A percentile compares a stretch with the other conserved stretches of the same genome.
These are phyloP conservation scores for Ramularia endophylla DNA, from an alignment of 2,329 filamentous ascomycete genomes.

Conservation along the genomic window DNA sequence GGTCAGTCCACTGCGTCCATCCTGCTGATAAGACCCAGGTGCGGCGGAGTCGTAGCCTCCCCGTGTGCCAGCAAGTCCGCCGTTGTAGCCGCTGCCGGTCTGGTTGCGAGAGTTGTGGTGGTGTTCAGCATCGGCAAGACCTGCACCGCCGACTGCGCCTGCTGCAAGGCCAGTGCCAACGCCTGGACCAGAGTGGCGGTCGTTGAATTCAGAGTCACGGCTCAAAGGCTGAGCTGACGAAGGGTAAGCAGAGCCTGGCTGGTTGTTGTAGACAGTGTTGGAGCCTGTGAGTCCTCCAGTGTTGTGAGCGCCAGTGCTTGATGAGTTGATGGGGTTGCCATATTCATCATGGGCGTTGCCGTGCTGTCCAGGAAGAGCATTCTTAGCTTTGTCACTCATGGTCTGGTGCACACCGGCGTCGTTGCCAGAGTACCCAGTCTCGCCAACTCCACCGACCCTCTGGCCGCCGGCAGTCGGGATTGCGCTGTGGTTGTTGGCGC, in stretches of 20 bases:
- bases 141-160: constrained; percentile 7
- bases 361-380: constrained; percentile 8
- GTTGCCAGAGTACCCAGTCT: constrained; percentile 5
- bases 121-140: constrained; percentile 6
- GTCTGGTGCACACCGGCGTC: constrained; percentile 8
- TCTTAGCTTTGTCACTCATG: constrained; percentile 5
- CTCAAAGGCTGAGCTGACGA: constrained; percentile 9
- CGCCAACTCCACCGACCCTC: constrained; percentile 13
- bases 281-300: constrained; percentile 4
- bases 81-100: background rate
- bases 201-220: constrained; percentile 10
- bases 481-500: constrained; percentile 20
- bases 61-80: constrained; percentile 3
- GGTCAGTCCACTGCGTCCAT: background rate
- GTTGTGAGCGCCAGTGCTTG: constrained; percentile 1
- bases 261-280: constrained; percentile 1
- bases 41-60: background rate
- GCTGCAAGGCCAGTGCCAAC: constrained; percentile 5
- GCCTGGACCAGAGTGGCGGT: constrained; percentile 11
- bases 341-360: constrained; percentile 8
- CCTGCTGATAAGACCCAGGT: constrained; percentile 5
- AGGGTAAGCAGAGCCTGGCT: constrained; percentile 5
- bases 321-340: constrained; percentile 7
- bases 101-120: constrained; percentile 5
- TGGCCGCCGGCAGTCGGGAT: constrained; percentile 26